Conservation (phyloP, 2,329 filamentous ascomycete species). For the Alternaria dauci region DNA sequence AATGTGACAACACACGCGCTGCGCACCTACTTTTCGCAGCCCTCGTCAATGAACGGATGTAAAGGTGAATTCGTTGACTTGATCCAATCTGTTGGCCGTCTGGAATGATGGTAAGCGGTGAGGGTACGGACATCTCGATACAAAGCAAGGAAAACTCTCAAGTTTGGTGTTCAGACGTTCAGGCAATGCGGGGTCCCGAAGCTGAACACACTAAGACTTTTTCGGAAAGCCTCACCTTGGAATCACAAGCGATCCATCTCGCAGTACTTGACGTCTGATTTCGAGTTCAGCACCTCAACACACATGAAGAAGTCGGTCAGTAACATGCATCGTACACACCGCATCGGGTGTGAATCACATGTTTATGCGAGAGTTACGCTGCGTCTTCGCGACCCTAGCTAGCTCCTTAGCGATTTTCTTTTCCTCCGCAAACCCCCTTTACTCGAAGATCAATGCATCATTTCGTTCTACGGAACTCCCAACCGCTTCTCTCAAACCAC, state of each 20-base stretch:
- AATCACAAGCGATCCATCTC: not conserved
- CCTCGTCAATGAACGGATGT: not conserved
- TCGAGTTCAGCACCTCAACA: not conserved
- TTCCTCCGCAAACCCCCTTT: not conserved
- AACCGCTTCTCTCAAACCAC: not conserved
- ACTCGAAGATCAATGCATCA: not conserved
- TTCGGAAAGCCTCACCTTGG: not conserved
- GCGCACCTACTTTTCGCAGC: not conserved
- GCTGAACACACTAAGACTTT: not conserved
- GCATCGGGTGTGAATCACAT: not conserved
- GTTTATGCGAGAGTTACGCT: not conserved
- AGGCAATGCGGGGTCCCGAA: constrained; percentile 3
- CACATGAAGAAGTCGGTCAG: not conserved
- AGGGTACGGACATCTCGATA: not conserved
- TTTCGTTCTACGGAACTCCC: not conserved
- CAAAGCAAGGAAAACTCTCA: constrained; percentile 3
- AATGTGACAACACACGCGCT: not conserved
- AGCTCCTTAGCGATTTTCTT: not conserved
- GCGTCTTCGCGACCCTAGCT: not conserved
- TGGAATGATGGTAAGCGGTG: not conserved
- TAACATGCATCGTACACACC: not conserved
- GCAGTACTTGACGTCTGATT: not conserved
- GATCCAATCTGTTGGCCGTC: not conserved
- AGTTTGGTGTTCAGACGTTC: not conserved
- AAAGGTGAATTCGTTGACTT: not conserved